Base-by-base conservation (phyloP, 2,329 filamentous ascomycete genomes). In the Pleurostoma richardsiae region DNA sequence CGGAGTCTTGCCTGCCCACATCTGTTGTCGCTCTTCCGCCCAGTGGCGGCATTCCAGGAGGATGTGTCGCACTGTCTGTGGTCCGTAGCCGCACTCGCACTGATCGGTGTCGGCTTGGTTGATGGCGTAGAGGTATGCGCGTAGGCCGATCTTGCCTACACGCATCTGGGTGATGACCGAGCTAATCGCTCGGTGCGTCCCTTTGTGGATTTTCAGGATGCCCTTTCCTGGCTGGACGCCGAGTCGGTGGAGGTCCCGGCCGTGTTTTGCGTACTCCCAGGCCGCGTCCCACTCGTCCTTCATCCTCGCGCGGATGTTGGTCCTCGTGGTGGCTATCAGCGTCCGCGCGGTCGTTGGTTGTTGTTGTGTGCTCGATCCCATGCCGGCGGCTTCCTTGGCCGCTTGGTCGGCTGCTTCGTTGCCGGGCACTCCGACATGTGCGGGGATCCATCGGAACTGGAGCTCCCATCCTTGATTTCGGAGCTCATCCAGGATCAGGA, bases 371-470 rank as follows among this genome's bases (percentile, higher is more conserved):
- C 19, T 42, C 27, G 41, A 30, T 29, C 30, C 42, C 19, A 43
- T 30, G 70, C 72, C 26, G 69, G 57, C 50, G 69, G 68, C 53
- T 70, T 73, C 49, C 66, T 66, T 45, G 62, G 65, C 48, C 68
- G 53, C 56, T 51, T n/a, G 56, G 54, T 49, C 61, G 53, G 52
- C 49, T 33, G 42, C 45, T 50, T 58, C 48, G 41, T 56, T 55
- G 7, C 50, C 52, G 31, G 46, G 43, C 43, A 54, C 43, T 45
- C 54, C 52, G 29, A 49, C 43, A 48, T 57, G 49, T 46, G 49
- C 54, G n/a, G 53, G 51, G 41, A 56, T 55, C 54, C 45, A 54
- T 4, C 47, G 39, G 45, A 56, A 50, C 38, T 51, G 29, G 33
- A 54, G 36, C 7, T 49, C 42, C 51, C 41, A 50, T 33, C 52